Percentiles rank a stretch among this genome's conserved stretches.
Conservation (phyloP, 2,329 filamentous ascomycete genomes). For the Exophiala lecanii-corni region DNA sequence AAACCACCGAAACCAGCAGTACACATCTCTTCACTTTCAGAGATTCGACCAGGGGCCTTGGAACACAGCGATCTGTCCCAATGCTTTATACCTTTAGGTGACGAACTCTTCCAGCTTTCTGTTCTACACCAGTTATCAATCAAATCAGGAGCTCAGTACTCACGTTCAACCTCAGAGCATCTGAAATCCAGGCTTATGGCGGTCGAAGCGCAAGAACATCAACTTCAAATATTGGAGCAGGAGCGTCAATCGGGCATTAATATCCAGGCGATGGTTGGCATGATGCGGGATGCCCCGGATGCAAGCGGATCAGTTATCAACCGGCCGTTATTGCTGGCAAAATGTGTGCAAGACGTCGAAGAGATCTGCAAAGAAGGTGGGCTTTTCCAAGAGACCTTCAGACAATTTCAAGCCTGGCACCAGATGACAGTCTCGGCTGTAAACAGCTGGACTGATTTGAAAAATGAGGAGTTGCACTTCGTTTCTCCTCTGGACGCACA, state of each 20-base stretch:
- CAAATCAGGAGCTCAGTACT: not conserved
- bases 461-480: not conserved
- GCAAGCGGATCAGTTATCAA: not conserved
- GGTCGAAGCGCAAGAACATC: slow-evolving; percentile 33
- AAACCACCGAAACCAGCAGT: slow-evolving; percentile 24
- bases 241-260: slow-evolving; percentile 34
- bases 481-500: slow-evolving; percentile 5
- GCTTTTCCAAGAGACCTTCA: slow-evolving; percentile 8
- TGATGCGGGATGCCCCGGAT: no score
- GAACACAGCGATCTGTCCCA: no score
- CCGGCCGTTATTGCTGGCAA: slow-evolving; percentile 5
- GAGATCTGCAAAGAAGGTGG: slow-evolving; percentile 7
- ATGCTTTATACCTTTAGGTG: slow-evolving; percentile 36
- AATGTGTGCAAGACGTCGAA: slow-evolving; percentile 9
- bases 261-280: slow-evolving; percentile 24
- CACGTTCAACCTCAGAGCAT: not conserved
- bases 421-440: slow-evolving; percentile 4
- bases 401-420: slow-evolving; percentile 15
- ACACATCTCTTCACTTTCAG: slow-evolving; percentile 31
- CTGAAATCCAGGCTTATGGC: slow-evolving; percentile 1
- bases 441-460: not conserved
- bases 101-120: slow-evolving; percentile 41
- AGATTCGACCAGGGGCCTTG: no score
- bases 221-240: slow-evolving; percentile 32
- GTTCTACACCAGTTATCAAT: slow-evolving; percentile 32